These are phyloP conservation scores for Termitomyces eurrhizus DNA, from an alignment of 768 basidiomycete genomes.

Conservation along the genomic window DNA sequence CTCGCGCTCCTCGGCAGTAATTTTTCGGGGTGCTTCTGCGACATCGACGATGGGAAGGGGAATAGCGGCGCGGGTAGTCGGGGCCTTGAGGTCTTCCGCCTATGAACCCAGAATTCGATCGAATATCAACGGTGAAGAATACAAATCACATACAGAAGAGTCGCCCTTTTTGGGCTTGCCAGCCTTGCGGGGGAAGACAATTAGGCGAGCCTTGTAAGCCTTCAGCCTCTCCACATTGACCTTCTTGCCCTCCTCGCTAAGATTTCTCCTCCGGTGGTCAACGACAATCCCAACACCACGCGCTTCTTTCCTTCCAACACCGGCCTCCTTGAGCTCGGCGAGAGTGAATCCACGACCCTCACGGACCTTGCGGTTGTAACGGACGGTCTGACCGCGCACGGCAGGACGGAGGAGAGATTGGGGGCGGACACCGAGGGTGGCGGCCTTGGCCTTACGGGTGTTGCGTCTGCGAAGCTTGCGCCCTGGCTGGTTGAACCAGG, in stretches of 20 bases:
- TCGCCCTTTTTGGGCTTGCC: slow-evolving; percentile 96
- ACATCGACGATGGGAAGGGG: slow-evolving; percentile 65
- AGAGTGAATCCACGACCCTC: slow-evolving; percentile 97
- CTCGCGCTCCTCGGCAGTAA: slow-evolving; percentile 85
- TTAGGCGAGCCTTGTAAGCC: slow-evolving; percentile 88
- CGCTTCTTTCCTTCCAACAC: slow-evolving; percentile 91
- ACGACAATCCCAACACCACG: slow-evolving; percentile 91
- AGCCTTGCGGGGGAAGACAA: slow-evolving; percentile 96
- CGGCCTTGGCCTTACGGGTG: slow-evolving; percentile 89
- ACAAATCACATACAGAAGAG: slow-evolving; percentile 63
- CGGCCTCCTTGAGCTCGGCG: slow-evolving; percentile 93
- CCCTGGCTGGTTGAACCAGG: slow-evolving; percentile 99
- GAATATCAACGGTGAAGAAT: not conserved
- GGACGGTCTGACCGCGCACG: slow-evolving; percentile 92
- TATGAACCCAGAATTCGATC: slow-evolving; percentile 25
- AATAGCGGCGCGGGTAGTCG: slow-evolving; percentile 64
- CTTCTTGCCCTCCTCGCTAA: slow-evolving; percentile 95
- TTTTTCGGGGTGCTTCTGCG: slow-evolving; percentile 87
- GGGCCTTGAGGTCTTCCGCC: slow-evolving; percentile 79
- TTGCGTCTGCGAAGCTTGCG: slow-evolving; percentile 94
- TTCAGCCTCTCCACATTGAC: slow-evolving; percentile 92
- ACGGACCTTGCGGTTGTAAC: slow-evolving; percentile 97
- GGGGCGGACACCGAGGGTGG: slow-evolving; percentile 88
- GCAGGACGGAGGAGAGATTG: slow-evolving; percentile 91
- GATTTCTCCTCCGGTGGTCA: slow-evolving; percentile 94